Evolutionary conservation across 1,139 yeast species (phyloP), one percentile per base, ranked within the genome.

Genomic region (Yamadazyma triangularis): DNA sequence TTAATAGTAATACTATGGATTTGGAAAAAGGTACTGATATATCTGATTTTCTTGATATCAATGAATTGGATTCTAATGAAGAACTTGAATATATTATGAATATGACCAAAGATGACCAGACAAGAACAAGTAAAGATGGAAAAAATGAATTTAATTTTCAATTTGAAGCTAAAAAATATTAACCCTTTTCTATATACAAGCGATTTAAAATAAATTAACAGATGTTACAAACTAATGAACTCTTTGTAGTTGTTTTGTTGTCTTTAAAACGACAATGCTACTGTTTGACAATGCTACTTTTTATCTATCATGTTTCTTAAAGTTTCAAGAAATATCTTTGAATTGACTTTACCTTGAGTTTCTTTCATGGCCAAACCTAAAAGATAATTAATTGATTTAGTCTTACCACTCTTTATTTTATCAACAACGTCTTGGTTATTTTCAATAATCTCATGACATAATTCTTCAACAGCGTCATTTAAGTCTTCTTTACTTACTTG

Each of bases 331-430:
- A 80, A 64, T n/a, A 56, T 51, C 4, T 58, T 56, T 1, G 87
- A 73, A 25, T 69, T 62, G 4, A 79, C 68, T 42, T 70, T 77
- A 2, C 96, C 96, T 39, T 78, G 79, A 2, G 86, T 73, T 36
- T 69, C 63, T 43, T 77, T 73, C 95, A 93, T 87, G 11, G 88
- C 95, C 48, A 76, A 76, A 0, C 97, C 98, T 3, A 91, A 70
- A 35, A 91, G 61, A 47, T 68, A 88, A 47, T 88, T 85, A 18
- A 89, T 53, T 12, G 88, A 75, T 27, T 73, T 74, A 40, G 71
- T 73, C 34, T 81, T 81, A 0, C 88, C 88, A 0, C 63, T 51
- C 21, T 58, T 53, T 13, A 83, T 70, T 30, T 76, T 75, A 4
- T 61, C 58, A 7, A 83, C 83, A 11, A 83, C 75, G 13, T 71